A percentile compares a stretch with the other conserved stretches of the same genome.
Conservation (phyloP, 495 filamentous ascomycete species). For the Neurospora sublineolata region DNA sequence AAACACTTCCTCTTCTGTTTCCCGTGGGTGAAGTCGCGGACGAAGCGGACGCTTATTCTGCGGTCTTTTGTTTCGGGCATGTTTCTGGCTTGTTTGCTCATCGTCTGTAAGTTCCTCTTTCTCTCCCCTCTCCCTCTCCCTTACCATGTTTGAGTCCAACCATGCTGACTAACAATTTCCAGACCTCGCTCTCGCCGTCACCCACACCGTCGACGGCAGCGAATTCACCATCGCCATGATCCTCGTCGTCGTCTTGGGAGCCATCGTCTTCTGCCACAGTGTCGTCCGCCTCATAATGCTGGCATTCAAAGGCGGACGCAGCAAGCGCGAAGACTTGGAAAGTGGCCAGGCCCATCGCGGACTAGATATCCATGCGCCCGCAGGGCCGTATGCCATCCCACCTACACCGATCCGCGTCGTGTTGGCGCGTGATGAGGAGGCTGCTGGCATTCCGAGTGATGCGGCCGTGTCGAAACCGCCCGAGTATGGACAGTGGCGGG, state of each 20-base stretch:
- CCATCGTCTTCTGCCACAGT: slow-evolving; percentile 70
- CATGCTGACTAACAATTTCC: slow-evolving; percentile 7
- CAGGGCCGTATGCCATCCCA: slow-evolving; percentile 44
- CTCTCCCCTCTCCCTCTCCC: background rate
- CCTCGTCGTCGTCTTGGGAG: slow-evolving; percentile 57
- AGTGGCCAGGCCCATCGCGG: background rate
- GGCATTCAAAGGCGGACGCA: slow-evolving; percentile 28
- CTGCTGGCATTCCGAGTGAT: slow-evolving; percentile 38
- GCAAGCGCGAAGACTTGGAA: slow-evolving; percentile 11
- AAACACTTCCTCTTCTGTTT: slow-evolving; percentile 39
- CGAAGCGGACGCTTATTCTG: slow-evolving; percentile 44
- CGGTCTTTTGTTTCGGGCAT: slow-evolving; percentile 44
- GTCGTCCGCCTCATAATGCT: slow-evolving; percentile 62
- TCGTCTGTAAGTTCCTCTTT: slow-evolving; percentile 42
- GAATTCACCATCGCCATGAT: slow-evolving; percentile 68
- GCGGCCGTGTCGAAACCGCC: slow-evolving; percentile 56
- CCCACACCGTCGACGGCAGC: slow-evolving; percentile 40
- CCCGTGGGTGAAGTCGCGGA: slow-evolving; percentile 41
- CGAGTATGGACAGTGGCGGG: slow-evolving; percentile 78
- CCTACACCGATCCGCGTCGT: slow-evolving; percentile 50
- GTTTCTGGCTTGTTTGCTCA: slow-evolving; percentile 42
- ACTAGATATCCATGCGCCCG: slow-evolving; percentile 7
- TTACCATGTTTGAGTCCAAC: background rate
- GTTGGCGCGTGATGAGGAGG: slow-evolving; percentile 52
- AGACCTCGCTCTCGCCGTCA: slow-evolving; percentile 62